A percentile compares a stretch with the other conserved stretches of the same genome.
Evolutionary conservation across 192 early-diverging fungal genomes (phyloP).

Genomic region (Linnemannia zychae): DNA sequence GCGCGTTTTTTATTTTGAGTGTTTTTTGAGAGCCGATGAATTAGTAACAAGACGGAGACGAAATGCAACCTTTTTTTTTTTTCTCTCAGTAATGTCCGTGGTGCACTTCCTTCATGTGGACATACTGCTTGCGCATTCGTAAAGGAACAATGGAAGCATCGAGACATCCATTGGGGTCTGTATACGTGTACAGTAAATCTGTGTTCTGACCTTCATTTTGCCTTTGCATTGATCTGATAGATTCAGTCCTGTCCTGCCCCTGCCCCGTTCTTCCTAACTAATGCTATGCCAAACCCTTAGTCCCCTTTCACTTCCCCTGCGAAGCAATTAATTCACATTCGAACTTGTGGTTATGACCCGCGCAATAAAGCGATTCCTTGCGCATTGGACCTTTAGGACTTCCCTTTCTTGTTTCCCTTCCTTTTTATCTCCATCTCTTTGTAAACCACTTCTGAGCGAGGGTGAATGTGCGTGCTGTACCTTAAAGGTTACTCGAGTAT

Average conservation of each 20-base stretch:
- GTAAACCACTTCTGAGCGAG: background rate
- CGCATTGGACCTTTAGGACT: background rate
- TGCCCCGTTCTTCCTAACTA: too few relatives aligned
- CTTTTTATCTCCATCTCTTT: background rate
- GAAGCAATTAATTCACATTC: too few relatives aligned
- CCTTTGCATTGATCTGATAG: too few relatives aligned
- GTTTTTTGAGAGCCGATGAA: conserved; percentile 2
- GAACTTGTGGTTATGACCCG: background rate
- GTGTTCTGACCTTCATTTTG: too few relatives aligned
- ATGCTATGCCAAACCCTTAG: too few relatives aligned
- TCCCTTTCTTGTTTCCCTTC: background rate
- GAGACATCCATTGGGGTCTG: too few relatives aligned
- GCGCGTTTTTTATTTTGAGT: background rate
- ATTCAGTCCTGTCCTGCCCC: too few relatives aligned
- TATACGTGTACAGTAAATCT: too few relatives aligned
- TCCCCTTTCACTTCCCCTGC: too few relatives aligned
- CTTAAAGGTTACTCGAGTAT: background rate
- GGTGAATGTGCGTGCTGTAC: background rate
- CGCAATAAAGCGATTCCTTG: background rate
- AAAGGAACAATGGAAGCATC: too few relatives aligned
- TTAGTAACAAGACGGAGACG: background rate
- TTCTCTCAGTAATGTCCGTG: background rate
- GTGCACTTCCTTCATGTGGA: background rate
- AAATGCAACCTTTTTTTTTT: background rate
- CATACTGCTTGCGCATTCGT: background rate